Evolutionary conservation across 2,329 filamentous ascomycete species (phyloP).

Genomic region (Stagonosporopsis cucurbitacearum): DNA sequence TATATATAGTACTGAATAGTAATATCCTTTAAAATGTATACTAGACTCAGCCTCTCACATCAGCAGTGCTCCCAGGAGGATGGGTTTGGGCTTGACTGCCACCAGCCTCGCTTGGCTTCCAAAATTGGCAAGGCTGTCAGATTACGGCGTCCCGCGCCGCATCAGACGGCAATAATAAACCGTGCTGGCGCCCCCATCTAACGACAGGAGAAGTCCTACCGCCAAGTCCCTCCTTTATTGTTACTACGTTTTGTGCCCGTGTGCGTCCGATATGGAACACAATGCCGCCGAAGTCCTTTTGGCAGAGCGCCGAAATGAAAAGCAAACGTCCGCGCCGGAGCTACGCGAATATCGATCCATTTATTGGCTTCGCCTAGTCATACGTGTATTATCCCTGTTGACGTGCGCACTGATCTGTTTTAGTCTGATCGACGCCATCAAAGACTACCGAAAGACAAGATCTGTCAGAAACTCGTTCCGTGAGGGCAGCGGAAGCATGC

Average conservation of each 20-base stretch:
- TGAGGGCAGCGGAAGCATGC: constrained; percentile 25
- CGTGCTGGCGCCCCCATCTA: background rate
- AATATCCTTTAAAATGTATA: background rate
- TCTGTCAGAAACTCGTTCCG: constrained; percentile 21
- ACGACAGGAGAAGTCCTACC: background rate
- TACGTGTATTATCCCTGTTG: constrained; percentile 21
- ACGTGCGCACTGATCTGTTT: constrained; percentile 17
- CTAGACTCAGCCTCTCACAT: constrained; percentile 1
- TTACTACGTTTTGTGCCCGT: too few relatives aligned
- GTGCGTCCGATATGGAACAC: constrained; percentile 13
- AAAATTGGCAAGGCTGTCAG: constrained; percentile 1
- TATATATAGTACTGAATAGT: background rate
- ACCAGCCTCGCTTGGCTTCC: constrained; percentile 15
- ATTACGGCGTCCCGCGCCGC: constrained; percentile 11
- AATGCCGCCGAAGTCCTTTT: constrained; percentile 18
- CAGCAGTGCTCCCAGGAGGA: background rate
- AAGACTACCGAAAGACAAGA: constrained; percentile 18
- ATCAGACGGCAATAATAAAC: constrained; percentile 13
- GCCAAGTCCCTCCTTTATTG: too few relatives aligned
- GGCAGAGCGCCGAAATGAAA: constrained; percentile 14
- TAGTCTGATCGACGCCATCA: constrained; percentile 18
- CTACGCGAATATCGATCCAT: constrained; percentile 19
- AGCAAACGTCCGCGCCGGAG: constrained; percentile 14
- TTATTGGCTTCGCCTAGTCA: constrained; percentile 21
- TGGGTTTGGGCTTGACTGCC: background rate